phyloP scores from a whole-genome alignment of 192 early-diverging fungal genomes.

The Gaertneriomyces semiglobifer region DNA sequence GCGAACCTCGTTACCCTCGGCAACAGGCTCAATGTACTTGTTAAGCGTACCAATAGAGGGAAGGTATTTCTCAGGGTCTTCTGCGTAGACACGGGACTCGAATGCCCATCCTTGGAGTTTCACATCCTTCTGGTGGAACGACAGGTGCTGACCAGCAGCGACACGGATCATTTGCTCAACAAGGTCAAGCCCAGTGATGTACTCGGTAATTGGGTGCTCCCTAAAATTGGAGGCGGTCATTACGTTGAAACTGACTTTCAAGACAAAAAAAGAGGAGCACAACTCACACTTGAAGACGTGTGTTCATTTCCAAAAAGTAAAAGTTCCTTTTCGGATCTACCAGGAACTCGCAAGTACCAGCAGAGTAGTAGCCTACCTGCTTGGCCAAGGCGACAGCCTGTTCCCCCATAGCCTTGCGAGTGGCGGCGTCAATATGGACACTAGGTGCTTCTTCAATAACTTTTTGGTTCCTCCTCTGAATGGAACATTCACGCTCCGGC shows the following conservation, averaged over 20 bases:
- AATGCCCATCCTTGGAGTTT: conserved; percentile 86
- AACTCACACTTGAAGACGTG: conserved; percentile 83
- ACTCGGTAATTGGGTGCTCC: conserved; percentile 98
- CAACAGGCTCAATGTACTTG: conserved; percentile 76
- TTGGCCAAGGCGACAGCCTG: conserved; percentile 61
- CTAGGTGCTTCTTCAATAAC: conserved; percentile 97
- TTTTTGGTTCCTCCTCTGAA: conserved; percentile 98
- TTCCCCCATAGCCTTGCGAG: conserved; percentile 46
- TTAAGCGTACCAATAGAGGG: conserved; percentile 86
- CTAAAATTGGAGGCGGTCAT: neutral
- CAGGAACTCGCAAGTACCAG: conserved; percentile 92
- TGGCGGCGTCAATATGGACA: conserved; percentile 34
- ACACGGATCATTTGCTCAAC: conserved; percentile 96
- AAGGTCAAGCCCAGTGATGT: conserved; percentile 86
- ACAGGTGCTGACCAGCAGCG: conserved; percentile 73
- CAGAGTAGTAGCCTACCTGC: conserved; percentile 82
- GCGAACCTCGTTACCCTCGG: conserved; percentile 60
- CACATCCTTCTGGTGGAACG: conserved; percentile 71
- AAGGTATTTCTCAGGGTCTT: conserved; percentile 90
- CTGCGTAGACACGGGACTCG: conserved; percentile 94
- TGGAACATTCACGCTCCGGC: conserved; percentile 95
- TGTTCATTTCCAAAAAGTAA: conserved; percentile 98
- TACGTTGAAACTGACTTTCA: neutral
- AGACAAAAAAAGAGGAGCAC: conserved; percentile 4
- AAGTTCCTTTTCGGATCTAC: conserved; percentile 79